A percentile compares a stretch with the other conserved stretches of the same genome.
Evolutionary conservation across 2,329 filamentous ascomycete species (phyloP).

Genomic region (Emmonsia crescens): DNA sequence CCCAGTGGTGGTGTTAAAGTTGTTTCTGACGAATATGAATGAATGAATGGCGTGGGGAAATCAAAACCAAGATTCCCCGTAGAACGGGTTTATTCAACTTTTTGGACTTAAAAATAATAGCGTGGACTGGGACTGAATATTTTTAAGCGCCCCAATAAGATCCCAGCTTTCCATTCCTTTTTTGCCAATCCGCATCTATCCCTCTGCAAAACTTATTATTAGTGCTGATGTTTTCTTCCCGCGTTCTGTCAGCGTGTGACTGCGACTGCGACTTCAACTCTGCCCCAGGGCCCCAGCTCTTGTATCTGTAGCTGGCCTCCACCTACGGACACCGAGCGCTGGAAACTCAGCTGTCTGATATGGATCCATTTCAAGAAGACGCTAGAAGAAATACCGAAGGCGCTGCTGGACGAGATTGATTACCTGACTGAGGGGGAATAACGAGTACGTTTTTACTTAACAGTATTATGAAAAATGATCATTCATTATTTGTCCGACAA

Average conservation of each 20-base stretch:
- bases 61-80: not conserved
- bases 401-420: not conserved
- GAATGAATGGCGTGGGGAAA: not conserved
- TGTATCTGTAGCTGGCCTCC: too few species aligned
- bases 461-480: not conserved
- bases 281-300: not conserved
- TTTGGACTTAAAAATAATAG: too few species aligned
- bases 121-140: not conserved
- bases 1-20: not conserved
- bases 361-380: not conserved
- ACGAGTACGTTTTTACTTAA: not conserved
- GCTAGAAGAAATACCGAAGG: not conserved
- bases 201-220: not conserved
- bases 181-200: too few species aligned
- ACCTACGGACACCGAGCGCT: too few species aligned
- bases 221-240: not conserved
- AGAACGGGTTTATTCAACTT: not conserved
- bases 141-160: not conserved
- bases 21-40: not conserved
- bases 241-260: not conserved
- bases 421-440: not conserved
- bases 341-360: not conserved
- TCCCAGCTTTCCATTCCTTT: not conserved
- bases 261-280: not conserved
- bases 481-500: not conserved